phyloP scores from a whole-genome alignment of 83 land plant species.

The Picea abies region DNA sequence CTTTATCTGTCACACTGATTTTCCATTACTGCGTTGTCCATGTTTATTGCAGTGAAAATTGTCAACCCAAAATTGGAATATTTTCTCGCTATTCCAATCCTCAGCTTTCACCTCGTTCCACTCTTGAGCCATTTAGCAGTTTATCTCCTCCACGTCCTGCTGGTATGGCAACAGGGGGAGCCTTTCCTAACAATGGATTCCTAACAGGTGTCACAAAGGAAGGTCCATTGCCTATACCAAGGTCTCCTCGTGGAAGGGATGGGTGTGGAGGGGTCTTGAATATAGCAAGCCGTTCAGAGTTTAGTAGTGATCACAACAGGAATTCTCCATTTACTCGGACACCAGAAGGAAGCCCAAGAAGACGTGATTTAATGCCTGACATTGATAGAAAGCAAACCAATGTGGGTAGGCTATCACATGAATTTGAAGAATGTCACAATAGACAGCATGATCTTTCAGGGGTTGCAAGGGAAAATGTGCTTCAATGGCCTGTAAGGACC shows the following conservation, averaged over 20 bases:
- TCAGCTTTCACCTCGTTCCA: slow-evolving; percentile 42
- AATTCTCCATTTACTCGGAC: slow-evolving; percentile 13
- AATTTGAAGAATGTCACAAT: slow-evolving; percentile 9
- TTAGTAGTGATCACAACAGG: slow-evolving; percentile 4
- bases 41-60: slow-evolving; percentile 28
- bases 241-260: slow-evolving; percentile 8
- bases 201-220: slow-evolving; percentile 1
- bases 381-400: neutral
- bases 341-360: slow-evolving; percentile 14
- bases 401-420: neutral
- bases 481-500: neutral
- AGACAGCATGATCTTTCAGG: neutral
- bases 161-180: neutral
- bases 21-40: slow-evolving; percentile 18
- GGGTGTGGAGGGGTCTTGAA: neutral
- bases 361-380: neutral
- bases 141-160: slow-evolving; percentile 32
- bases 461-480: slow-evolving; percentile 1
- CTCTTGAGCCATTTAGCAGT: slow-evolving; percentile 36
- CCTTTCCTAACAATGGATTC: neutral
- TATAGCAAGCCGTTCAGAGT: slow-evolving; percentile 6
- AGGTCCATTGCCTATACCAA: neutral
- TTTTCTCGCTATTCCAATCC: slow-evolving; percentile 19
- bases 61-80: slow-evolving; percentile 33
- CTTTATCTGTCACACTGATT: slow-evolving; percentile 8